Conservation (phyloP, 2,329 filamentous ascomycete species). For the Zasmidium cellare region DNA sequence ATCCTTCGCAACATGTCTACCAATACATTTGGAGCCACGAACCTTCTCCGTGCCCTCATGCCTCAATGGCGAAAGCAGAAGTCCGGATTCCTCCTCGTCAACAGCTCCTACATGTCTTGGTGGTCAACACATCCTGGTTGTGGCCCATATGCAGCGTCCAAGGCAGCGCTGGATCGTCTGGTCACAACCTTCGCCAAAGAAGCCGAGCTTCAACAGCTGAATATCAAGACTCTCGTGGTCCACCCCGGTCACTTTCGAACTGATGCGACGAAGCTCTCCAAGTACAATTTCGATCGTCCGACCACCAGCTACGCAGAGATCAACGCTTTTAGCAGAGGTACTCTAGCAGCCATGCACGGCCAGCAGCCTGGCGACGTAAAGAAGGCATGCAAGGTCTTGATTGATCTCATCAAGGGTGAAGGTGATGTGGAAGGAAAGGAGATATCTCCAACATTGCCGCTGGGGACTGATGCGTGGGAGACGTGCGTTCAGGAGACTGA, state of each 20-base stretch:
- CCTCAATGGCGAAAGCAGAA: neutral
- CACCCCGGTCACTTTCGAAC: neutral
- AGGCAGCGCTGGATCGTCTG: neutral
- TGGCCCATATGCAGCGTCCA: neutral
- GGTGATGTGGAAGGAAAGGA: neutral
- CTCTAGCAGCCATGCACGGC: neutral
- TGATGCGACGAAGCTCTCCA: neutral
- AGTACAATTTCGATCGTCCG: neutral
- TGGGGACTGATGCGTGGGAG: neutral
- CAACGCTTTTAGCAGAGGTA: neutral
- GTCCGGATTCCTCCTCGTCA: neutral
- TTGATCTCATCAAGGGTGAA: neutral
- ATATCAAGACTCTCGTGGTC: neutral
- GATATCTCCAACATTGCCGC: neutral
- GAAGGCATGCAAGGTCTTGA: neutral
- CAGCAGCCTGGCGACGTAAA: neutral
- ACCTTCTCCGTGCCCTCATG: neutral
- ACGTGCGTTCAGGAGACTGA: neutral
- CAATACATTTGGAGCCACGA: neutral
- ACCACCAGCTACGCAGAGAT: neutral
- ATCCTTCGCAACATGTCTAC: neutral
- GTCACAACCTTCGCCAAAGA: neutral
- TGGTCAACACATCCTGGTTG: neutral
- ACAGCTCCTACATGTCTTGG: neutral
- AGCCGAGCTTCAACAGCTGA: neutral